phyloP scores from a whole-genome alignment of 805 yeast genomes.

The Blastobotrys chiropterorum region DNA sequence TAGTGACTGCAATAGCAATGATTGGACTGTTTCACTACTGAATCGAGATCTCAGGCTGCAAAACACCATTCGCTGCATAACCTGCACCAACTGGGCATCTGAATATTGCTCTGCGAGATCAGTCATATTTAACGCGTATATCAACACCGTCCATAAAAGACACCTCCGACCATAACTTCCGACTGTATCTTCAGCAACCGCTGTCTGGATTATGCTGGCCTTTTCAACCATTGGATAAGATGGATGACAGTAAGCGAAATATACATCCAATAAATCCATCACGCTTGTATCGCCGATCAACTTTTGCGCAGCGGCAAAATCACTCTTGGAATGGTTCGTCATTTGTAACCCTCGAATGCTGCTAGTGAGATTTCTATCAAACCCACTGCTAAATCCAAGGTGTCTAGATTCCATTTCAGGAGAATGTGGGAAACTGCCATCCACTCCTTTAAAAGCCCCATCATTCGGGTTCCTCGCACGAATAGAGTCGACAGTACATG shows the following conservation, averaged over 20 bases:
- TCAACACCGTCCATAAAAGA: constrained; percentile 11
- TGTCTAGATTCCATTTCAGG: not conserved
- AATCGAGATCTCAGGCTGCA: constrained; percentile 11
- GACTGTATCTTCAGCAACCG: constrained; percentile 3
- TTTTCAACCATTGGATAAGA: constrained; percentile 10
- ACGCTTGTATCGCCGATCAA: constrained; percentile 2
- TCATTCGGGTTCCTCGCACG: not conserved
- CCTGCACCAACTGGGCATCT: constrained; percentile 4
- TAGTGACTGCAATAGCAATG: constrained; percentile 7
- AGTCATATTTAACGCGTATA: constrained; percentile 8
- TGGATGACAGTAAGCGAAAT: constrained; percentile 9
- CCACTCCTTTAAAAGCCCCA: not conserved
- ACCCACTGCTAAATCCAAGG: constrained; percentile 11
- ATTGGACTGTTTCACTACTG: constrained; percentile 10
- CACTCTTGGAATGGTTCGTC: constrained; percentile 2
- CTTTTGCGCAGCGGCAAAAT: constrained; percentile 3
- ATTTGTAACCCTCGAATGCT: constrained; percentile 7
- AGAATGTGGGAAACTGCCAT: not conserved
- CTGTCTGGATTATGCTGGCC: constrained; percentile 5
- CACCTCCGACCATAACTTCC: constrained; percentile 5
- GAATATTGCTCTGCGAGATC: not conserved
- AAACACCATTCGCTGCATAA: constrained; percentile 11
- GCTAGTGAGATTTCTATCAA: constrained; percentile 8
- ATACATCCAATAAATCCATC: constrained; percentile 10
- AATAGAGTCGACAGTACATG: constrained; percentile 2